A percentile compares a stretch with the other conserved stretches of the same genome.
phyloP scores from a whole-genome alignment of 257 asterid species.

The Jaltomata sinuosa region DNA sequence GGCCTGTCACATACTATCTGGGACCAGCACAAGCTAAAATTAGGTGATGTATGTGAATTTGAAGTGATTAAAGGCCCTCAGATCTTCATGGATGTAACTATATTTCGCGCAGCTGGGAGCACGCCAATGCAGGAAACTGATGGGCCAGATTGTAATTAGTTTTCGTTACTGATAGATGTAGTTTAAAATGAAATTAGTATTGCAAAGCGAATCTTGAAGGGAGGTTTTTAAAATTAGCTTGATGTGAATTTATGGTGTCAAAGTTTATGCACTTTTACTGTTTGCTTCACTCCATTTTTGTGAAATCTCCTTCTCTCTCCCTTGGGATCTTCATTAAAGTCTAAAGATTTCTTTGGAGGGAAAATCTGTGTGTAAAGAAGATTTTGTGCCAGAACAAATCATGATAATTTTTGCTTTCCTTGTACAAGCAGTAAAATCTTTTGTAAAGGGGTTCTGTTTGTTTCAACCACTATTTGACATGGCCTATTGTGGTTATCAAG shows the following conservation, averaged over 20 bases:
- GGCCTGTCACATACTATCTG: background rate
- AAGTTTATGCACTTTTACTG: too few relatives aligned
- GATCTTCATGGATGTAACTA: background rate
- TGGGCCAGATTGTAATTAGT: background rate
- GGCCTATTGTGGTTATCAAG: too few relatives aligned
- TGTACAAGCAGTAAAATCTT: too few relatives aligned
- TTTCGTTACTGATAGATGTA: background rate
- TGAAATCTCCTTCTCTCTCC: too few relatives aligned
- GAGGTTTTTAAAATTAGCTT: background rate
- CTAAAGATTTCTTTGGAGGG: too few relatives aligned
- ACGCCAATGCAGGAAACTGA: background rate
- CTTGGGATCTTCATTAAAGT: too few relatives aligned
- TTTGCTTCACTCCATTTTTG: too few relatives aligned
- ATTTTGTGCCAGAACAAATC: too few relatives aligned
- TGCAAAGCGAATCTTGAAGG: background rate
- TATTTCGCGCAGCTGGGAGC: background rate
- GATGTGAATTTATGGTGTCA: background rate
- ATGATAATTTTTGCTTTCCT: too few relatives aligned
- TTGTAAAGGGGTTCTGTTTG: too few relatives aligned
- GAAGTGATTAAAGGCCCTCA: background rate
- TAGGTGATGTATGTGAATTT: constrained; percentile 13
- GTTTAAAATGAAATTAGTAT: background rate
- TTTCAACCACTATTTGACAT: too few relatives aligned
- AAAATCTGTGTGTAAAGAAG: too few relatives aligned
- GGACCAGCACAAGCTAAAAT: background rate